phyloP scores from a whole-genome alignment of 306 rosid species.

The Cicer yamashitae region DNA sequence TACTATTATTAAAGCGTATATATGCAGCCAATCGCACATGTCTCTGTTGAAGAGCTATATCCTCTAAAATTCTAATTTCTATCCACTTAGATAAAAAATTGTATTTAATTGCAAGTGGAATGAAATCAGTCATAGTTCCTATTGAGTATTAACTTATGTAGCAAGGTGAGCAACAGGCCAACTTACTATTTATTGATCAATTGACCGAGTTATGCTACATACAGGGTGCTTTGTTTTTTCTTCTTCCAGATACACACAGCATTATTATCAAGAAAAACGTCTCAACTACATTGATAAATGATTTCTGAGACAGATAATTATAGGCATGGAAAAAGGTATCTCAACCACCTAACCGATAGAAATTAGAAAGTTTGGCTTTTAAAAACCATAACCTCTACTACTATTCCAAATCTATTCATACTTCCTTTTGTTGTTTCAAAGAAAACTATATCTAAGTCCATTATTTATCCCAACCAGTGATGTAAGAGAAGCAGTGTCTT shows the following conservation, averaged over 20 bases:
- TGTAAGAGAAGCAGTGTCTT: no score
- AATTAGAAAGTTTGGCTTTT: not conserved
- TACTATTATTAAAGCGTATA: not conserved
- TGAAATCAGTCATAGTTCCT: not conserved
- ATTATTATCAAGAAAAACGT: not conserved
- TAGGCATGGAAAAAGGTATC: not conserved
- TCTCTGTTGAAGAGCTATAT: not conserved
- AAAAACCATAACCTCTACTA: not conserved
- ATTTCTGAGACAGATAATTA: not conserved
- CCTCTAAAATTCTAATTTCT: not conserved
- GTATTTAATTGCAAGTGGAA: not conserved
- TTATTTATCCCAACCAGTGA: no score
- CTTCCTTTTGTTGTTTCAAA: not conserved
- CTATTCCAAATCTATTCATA: not conserved
- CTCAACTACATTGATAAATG: not conserved
- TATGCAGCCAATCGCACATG: not conserved
- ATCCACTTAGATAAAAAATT: not conserved
- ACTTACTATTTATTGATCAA: not conserved
- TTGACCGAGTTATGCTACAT: not conserved
- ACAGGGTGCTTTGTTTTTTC: not conserved
- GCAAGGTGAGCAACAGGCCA: not conserved
- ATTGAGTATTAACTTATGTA: not conserved
- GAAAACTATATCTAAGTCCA: not conserved
- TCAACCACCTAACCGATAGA: not conserved
- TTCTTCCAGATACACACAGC: not conserved